A percentile compares a stretch with the other conserved stretches of the same genome.
These are phyloP conservation scores for Fraxinus angustifolia DNA, from an alignment of 305 asterid species.

Conservation along the genomic window DNA sequence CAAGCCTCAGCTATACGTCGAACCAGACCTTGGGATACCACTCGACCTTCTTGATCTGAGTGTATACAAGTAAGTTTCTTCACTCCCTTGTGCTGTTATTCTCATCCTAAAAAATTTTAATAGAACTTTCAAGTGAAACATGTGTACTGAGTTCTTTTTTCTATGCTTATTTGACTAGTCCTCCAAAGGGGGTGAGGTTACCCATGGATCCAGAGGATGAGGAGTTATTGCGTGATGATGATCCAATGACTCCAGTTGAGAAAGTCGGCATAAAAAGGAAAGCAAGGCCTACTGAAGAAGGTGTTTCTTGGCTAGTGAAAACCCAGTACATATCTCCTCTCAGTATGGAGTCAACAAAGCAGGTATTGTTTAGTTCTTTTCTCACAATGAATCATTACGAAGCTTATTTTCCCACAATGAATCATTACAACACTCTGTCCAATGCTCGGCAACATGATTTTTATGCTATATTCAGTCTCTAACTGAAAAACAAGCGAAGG, in stretches of 20 bases:
- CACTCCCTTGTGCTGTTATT: constrained; percentile 10
- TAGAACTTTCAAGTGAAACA: not conserved
- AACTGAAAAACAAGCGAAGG: constrained; percentile 94
- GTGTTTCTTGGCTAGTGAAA: constrained; percentile 96
- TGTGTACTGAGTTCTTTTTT: constrained; percentile 3
- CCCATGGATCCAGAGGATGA: constrained; percentile 86
- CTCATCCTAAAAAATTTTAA: not conserved
- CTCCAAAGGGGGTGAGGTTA: constrained; percentile 67
- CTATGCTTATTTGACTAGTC: constrained; percentile 47
- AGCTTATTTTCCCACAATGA: constrained; percentile 5
- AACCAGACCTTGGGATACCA: constrained; percentile 97
- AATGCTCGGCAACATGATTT: constrained; percentile 15
- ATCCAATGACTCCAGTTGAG: constrained; percentile 79
- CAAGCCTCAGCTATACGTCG: constrained; percentile 92
- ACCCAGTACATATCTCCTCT: constrained; percentile 96
- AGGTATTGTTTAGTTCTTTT: constrained; percentile 44
- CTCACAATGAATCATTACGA: not conserved
- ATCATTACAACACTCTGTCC: not conserved
- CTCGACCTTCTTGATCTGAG: constrained; percentile 97
- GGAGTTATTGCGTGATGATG: constrained; percentile 84
- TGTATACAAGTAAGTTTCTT: constrained; percentile 69
- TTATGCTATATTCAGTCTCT: constrained; percentile 57
- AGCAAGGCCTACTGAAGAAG: constrained; percentile 92
- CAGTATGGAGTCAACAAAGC: constrained; percentile 81
- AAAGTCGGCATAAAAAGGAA: constrained; percentile 82